Evolutionary conservation across 345 rosid genomes (phyloP).

Genomic region (Populus ilicifolia): DNA sequence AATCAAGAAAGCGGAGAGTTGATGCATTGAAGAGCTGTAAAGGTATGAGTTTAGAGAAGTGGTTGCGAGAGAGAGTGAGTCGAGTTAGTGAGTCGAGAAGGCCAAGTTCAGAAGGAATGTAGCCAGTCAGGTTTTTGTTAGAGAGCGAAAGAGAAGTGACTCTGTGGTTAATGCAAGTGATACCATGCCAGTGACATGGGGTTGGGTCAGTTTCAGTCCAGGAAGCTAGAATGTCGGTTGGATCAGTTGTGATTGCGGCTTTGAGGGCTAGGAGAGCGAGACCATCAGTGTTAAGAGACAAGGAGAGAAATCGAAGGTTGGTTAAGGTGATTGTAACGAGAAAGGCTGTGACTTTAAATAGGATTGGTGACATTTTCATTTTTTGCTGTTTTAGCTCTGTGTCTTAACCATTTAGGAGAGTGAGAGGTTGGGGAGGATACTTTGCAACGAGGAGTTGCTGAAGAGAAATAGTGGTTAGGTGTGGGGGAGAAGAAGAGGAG

Average conservation of each 20-base stretch:
- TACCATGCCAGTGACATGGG: conserved; percentile 82
- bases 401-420: not conserved
- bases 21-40: conserved; percentile 55
- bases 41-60: conserved; percentile 63
- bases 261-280: conserved; percentile 86
- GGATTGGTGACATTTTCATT: conserved; percentile 4
- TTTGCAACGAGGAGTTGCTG: conserved; percentile 73
- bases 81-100: conserved; percentile 57
- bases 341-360: conserved; percentile 10
- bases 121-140: conserved; percentile 51
- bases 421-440: not conserved
- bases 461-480: not conserved
- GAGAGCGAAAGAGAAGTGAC: conserved; percentile 66
- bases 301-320: conserved; percentile 16
- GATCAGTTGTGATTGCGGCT: conserved; percentile 64
- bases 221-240: conserved; percentile 45
- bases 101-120: conserved; percentile 88
- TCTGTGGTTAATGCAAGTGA: conserved; percentile 52
- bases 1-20: conserved; percentile 50
- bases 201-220: conserved; percentile 75
- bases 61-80: conserved; percentile 57
- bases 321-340: conserved; percentile 10
- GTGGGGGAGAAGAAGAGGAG: not conserved
- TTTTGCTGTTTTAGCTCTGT: not conserved
- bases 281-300: conserved; percentile 65